Conservation (phyloP, 73 alveolate species). For the Symbiodinium natans region DNA sequence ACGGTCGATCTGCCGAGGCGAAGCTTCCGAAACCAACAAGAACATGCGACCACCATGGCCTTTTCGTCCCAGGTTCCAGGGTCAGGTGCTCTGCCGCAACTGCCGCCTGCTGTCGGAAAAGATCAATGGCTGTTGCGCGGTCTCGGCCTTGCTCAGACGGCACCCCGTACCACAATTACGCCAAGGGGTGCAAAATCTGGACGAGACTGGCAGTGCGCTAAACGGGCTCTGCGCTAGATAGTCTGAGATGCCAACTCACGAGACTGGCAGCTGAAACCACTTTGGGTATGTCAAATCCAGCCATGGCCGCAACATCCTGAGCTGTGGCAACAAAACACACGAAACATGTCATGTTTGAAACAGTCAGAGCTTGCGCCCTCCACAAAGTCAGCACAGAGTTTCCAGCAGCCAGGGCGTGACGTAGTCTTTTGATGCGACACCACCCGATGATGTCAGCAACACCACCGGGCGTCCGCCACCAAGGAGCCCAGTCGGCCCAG, state of each 20-base stretch:
- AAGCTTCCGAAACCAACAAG: too few relatives aligned
- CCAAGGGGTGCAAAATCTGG: neutral
- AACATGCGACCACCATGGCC: too few relatives aligned
- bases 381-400: neutral
- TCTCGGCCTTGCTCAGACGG: neutral
- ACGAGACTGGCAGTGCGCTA: neutral
- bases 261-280: conserved; percentile 44
- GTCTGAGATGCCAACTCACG: neutral
- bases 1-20: neutral
- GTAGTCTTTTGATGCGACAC: conserved; percentile 40
- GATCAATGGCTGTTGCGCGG: neutral
- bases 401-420: conserved; percentile 70
- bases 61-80: too few relatives aligned
- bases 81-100: neutral
- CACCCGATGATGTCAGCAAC: conserved; percentile 74
- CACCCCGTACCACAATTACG: neutral
- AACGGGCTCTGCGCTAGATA: too few relatives aligned
- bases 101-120: neutral
- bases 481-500: conserved; percentile 46
- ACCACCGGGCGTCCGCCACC: conserved; percentile 80
- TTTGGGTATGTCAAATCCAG: conserved; percentile 76
- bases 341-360: too few relatives aligned
- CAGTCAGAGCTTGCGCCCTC: too few relatives aligned
- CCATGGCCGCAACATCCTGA: conserved; percentile 71
- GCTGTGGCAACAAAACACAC: too few relatives aligned